Evolutionary conservation across 495 filamentous ascomycete species (phyloP), one percentile per base, ranked within the genome.

Genomic region (Pyrenula aspistea): DNA sequence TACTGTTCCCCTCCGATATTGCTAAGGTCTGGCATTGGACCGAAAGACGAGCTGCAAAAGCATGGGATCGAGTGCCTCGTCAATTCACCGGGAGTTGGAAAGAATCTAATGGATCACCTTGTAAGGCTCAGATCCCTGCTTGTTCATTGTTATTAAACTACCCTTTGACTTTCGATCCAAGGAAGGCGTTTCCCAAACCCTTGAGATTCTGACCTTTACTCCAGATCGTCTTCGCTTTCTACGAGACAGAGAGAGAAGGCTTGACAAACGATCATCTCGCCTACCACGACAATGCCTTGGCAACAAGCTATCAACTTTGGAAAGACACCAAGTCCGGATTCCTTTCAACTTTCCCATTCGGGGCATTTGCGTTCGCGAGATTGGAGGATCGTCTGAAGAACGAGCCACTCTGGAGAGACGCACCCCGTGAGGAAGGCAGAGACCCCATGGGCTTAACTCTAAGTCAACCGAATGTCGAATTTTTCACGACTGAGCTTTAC

Each of bases 1-100:
- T 82, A 81, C 66, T 80, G 79, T 69, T 73, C 75, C 21, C 80
- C 80, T 20, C 73, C 80, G 48, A 73, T 83, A 15, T 67, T 84
- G 10, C 76, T 80, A 57, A 75, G 78, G 2, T 77, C 71, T 19
- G 80, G 79, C 10, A 75, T 84, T 53, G 80, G 81, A 0, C 71
- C 77, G 0, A 69, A 67, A 8, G 67, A 70, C 0, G 77, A 82
- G 51, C 67, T 82, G 12, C 56, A 64, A 1, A 68, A 73, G 49
- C 68, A 74, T 55, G 64, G 64, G 10, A 81, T 84, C 49, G 61
- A 69, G n/a, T 69, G 75, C 23, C 59, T 71, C 20, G 62, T 73
- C 1, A 66, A 81, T 22, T 61, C 76, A 0, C 79, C 78, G 10
- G 80, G 77, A 11, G 80, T 83, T 1, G 80, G 80, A 2, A 71